A percentile compares a stretch with the other conserved stretches of the same genome.
Conservation (phyloP, 202 grass and related monocot genomes). For the Carex sylvatica region DNA sequence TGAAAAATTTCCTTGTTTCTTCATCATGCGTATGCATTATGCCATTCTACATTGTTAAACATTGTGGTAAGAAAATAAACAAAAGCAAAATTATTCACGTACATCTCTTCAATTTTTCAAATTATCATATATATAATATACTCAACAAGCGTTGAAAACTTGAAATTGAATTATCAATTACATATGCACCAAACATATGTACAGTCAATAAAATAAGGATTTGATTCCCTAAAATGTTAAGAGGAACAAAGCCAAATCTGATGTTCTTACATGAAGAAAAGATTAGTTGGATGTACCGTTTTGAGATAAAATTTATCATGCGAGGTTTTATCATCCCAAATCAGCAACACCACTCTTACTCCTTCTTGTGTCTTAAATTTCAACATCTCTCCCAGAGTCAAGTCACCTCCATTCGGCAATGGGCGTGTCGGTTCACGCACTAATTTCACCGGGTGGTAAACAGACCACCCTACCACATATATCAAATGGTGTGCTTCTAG, state of each 20-base stretch:
- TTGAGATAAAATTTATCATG: conserved; percentile 90
- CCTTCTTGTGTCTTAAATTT: conserved; percentile 80
- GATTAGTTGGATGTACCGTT: conserved; percentile 53
- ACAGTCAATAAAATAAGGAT: neutral
- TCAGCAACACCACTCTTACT: conserved; percentile 83
- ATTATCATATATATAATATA: neutral
- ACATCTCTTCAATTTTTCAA: neutral
- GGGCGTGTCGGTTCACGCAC: conserved; percentile 56
- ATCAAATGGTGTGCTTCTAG: conserved; percentile 87
- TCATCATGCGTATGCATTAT: conserved; percentile 89
- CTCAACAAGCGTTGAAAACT: too few relatives aligned
- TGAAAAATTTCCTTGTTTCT: conserved; percentile 80
- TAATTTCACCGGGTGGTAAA: conserved; percentile 73
- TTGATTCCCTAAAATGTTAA: neutral
- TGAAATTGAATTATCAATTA: too few relatives aligned
- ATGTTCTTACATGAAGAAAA: neutral
- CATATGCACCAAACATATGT: too few relatives aligned
- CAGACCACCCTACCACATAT: conserved; percentile 85
- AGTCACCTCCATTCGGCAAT: conserved; percentile 45
- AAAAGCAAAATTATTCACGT: neutral
- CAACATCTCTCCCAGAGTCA: conserved; percentile 64
- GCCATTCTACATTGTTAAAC: conserved; percentile 58
- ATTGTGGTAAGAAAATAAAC: neutral
- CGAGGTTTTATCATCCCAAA: conserved; percentile 98
- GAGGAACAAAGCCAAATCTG: neutral